Percentiles rank a stretch among this genome's conserved stretches.
Conservation (phyloP, 2,329 filamentous ascomycete species). For the Lasiodiplodia sp. region DNA sequence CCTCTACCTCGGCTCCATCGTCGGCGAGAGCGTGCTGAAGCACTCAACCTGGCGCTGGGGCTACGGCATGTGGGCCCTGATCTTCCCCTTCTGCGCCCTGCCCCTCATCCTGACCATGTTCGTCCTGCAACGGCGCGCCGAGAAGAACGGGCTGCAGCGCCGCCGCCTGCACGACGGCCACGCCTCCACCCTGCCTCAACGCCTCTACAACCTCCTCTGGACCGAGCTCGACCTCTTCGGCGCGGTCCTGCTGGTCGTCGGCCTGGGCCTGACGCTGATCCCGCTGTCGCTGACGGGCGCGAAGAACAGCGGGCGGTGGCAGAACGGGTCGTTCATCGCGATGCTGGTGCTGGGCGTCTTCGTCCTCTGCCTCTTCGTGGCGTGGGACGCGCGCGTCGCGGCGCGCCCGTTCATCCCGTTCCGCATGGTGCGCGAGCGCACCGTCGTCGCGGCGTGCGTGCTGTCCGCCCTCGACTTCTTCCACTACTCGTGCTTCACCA, state of each 20-base stretch:
- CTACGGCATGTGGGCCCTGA: not conserved
- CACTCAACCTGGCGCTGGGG: conserved; percentile 2
- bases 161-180: not conserved
- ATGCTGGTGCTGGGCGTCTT: not conserved
- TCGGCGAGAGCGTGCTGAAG: conserved; percentile 1
- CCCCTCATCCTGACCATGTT: not conserved
- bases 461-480: conserved; percentile 1
- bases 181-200: not conserved
- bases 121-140: not conserved
- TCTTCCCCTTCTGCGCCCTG: not conserved
- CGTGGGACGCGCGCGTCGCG: not conserved
- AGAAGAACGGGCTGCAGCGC: not conserved
- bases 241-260: not conserved
- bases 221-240: not conserved
- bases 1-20: not conserved
- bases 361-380: not conserved
- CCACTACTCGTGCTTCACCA: conserved; percentile 1
- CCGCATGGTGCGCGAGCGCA: not conserved
- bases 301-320: not conserved
- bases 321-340: not conserved
- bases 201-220: not conserved
- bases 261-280: not conserved
- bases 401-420: not conserved
- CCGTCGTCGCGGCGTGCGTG: not conserved
- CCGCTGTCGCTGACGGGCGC: not conserved